phyloP scores from a whole-genome alignment of 495 filamentous ascomycete genomes.

The Trichoderma parareesei region DNA sequence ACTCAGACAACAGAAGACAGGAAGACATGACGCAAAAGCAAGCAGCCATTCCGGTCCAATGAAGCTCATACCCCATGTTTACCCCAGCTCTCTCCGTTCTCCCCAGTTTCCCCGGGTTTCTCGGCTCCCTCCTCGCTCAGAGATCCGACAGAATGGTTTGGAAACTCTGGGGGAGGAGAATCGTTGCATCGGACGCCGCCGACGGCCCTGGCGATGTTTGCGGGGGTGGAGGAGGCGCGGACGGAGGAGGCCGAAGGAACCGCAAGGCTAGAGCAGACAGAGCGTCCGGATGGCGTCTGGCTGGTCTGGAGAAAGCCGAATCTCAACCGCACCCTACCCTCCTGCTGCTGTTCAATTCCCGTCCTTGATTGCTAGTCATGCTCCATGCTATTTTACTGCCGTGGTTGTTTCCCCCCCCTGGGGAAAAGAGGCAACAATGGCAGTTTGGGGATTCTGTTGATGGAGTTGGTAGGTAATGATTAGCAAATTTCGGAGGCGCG shows the following conservation, averaged over 20 bases:
- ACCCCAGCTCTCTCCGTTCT: not conserved
- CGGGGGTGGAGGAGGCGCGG: constrained; percentile 7
- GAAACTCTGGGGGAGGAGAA: not conserved
- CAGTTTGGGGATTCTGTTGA: not conserved
- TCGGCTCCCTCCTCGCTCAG: not conserved
- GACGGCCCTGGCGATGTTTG: not conserved
- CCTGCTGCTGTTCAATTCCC: not conserved
- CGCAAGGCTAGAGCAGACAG: not conserved
- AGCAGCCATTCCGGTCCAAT: not conserved
- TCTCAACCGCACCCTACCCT: not conserved
- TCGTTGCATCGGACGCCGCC: not conserved
- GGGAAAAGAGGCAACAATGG: not conserved
- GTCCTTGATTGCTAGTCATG: not conserved
- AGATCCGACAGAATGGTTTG: constrained; percentile 1
- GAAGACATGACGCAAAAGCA: not conserved
- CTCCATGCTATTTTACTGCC: not conserved
- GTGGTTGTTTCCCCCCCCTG: not conserved
- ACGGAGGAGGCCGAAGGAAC: constrained; percentile 6
- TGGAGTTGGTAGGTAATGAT: constrained; percentile 6
- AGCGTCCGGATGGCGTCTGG: not conserved
- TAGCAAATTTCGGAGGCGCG: not conserved
- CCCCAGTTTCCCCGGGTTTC: not conserved
- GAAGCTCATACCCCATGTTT: not conserved
- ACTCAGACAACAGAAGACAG: not conserved
- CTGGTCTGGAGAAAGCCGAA: not conserved